A percentile compares a stretch with the other conserved stretches of the same genome.
These are phyloP conservation scores for Tetrapisispora fleetii DNA, from an alignment of 805 yeast species.

Conservation along the genomic window DNA sequence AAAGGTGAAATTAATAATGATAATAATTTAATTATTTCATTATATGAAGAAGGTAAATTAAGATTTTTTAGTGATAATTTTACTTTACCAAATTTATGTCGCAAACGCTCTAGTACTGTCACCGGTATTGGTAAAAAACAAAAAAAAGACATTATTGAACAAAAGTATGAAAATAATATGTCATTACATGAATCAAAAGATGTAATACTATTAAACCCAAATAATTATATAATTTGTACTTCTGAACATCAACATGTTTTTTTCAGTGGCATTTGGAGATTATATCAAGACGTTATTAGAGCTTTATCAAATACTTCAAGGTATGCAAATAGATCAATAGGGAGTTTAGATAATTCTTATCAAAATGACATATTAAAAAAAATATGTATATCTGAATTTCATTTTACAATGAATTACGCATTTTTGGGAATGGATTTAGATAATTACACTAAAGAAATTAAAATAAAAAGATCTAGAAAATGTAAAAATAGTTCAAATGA, in stretches of 20 bases:
- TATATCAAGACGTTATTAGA: slow-evolving; percentile 29
- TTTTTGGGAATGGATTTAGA: neutral
- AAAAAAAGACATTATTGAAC: neutral
- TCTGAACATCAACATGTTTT: slow-evolving; percentile 77
- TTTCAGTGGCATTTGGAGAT: slow-evolving; percentile 80
- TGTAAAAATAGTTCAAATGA: neutral
- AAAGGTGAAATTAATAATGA: neutral
- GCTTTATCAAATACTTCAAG: slow-evolving; percentile 14
- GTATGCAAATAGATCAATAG: neutral
- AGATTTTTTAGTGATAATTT: neutral
- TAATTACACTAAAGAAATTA: neutral
- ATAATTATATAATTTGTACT: slow-evolving; percentile 79
- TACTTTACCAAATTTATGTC: neutral
- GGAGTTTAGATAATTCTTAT: neutral
- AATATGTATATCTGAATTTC: neutral
- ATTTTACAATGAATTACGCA: neutral
- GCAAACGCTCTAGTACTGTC: neutral
- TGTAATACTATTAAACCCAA: slow-evolving; percentile 23
- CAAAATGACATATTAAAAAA: neutral
- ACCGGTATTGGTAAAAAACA: neutral
- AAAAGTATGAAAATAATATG: neutral
- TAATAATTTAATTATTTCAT: neutral
- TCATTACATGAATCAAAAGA: neutral
- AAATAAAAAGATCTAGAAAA: neutral
- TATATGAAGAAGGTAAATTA: neutral